A percentile compares a stretch with the other conserved stretches of the same genome.
Conservation (phyloP, 768 basidiomycete genomes). For the Leccinum barrowsii region DNA sequence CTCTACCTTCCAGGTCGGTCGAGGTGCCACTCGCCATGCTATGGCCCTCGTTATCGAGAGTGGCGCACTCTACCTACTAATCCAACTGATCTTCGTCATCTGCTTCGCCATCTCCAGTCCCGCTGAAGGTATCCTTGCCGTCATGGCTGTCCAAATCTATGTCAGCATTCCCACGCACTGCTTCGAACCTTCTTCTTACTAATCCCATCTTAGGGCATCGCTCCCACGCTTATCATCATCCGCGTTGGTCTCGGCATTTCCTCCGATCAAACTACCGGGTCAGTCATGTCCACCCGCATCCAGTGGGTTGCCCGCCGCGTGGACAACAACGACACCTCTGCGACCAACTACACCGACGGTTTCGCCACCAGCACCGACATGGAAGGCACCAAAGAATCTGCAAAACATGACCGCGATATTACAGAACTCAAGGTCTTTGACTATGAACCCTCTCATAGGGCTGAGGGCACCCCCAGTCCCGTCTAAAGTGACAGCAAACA, state of each 20-base stretch:
- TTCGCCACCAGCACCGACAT: slow-evolving; percentile 16
- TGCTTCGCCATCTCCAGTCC: slow-evolving; percentile 33
- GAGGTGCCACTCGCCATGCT: slow-evolving; percentile 22
- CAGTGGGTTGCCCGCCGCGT: slow-evolving; percentile 18
- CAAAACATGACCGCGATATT: not conserved
- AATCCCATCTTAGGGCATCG: slow-evolving; percentile 27
- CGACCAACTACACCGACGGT: slow-evolving; percentile 21
- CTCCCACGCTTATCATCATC: slow-evolving; percentile 35
- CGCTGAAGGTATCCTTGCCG: slow-evolving; percentile 36
- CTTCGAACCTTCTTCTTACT: not conserved
- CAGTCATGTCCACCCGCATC: slow-evolving; percentile 21
- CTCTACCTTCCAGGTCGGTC: slow-evolving; percentile 9
- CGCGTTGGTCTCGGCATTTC: slow-evolving; percentile 32
- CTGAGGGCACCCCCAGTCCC: not conserved
- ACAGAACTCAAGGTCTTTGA: not conserved
- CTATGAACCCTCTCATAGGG: not conserved
- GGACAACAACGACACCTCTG: slow-evolving; percentile 14
- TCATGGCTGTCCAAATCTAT: slow-evolving; percentile 39
- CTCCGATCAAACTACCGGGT: slow-evolving; percentile 18
- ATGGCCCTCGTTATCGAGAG: slow-evolving; percentile 38
- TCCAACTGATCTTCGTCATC: slow-evolving; percentile 40
- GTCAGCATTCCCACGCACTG: slow-evolving; percentile 22
- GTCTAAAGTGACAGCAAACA: not conserved
- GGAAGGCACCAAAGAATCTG: slow-evolving; percentile 13
- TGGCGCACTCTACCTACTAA: slow-evolving; percentile 37